Evolutionary conservation across 2,329 filamentous ascomycete genomes (phyloP), one percentile per base, ranked within the genome.

Genomic region (Cordyceps cicadae): DNA sequence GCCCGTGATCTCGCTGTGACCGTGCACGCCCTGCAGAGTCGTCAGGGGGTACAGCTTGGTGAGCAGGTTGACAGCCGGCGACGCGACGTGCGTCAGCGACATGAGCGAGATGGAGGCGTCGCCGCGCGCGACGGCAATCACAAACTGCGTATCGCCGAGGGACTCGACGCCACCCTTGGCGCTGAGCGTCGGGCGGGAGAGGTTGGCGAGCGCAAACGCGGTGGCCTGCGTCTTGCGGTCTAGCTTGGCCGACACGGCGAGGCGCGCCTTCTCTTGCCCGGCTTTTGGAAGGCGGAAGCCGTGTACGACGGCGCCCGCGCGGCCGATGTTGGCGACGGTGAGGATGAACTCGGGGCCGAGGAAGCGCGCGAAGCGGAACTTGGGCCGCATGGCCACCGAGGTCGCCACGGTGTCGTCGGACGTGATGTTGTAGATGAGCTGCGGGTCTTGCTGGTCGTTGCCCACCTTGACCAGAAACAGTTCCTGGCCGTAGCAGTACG

Each of bases 31-130:
- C 62, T 78, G 79, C 63, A 87, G 71, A 2, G 79, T 81, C 54
- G 75, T 71, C 62, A 87, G 76, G 1, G 80, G 77, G 62, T 80
- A 73, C 45, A 87, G 75, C 62, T 82, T 76, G 60, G 75, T 68
- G 49, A 86, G 72, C 41, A 86, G 71, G 46, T 80, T 77, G 52
- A 84, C 71, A 9, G 72, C 71, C 24, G 71, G 71, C 37, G 77
- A 71, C 19, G 74, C 70, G 62, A 77, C 77, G 70, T 90, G 89
- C 65, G 95, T 88, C 62, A 96, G 76, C 0, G 90, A 92, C 72
- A 87, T 88, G 32, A 96, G 76, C 5, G 84, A 84, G 65, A 96
- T 87, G 12, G 90, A 91, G 63, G 86, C 85, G 71, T 95, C 89
- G 67, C 89, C 88, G 9, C 87, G 88, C 3, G 89, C 89, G 15